Percentiles rank a stretch among this genome's conserved stretches.
Conservation (phyloP, 148 eudicot genomes). For the Camellia japonica region DNA sequence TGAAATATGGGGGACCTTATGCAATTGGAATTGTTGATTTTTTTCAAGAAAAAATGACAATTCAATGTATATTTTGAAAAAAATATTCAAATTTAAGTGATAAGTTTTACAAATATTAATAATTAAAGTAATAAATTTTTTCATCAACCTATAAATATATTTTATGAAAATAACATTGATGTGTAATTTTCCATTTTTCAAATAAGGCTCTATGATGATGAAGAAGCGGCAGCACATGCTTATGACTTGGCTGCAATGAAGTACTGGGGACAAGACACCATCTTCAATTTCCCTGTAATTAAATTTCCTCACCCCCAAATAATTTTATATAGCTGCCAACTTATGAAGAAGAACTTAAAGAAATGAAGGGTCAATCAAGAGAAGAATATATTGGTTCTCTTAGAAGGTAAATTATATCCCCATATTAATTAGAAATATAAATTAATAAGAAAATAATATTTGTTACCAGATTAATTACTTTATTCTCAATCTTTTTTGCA, state of each 20-base stretch:
- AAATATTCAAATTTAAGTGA: too few species aligned
- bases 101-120: too few species aligned
- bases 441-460: too few species aligned
- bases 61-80: too few species aligned
- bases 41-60: too few species aligned
- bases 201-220: slow-evolving; percentile 84
- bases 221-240: slow-evolving; percentile 82
- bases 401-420: slow-evolving; percentile 42
- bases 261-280: slow-evolving; percentile 80
- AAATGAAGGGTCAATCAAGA: slow-evolving; percentile 67
- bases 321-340: slow-evolving; percentile 36
- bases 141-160: too few species aligned
- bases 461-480: not conserved
- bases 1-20: too few species aligned
- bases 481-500: slow-evolving; percentile 20
- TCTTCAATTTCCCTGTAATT: slow-evolving; percentile 67
- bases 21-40: too few species aligned
- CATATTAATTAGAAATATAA: not conserved
- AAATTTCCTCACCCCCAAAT: not conserved
- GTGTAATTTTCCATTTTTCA: too few species aligned
- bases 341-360: slow-evolving; percentile 62
- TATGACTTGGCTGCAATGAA: slow-evolving; percentile 92
- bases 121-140: too few species aligned
- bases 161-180: too few species aligned
- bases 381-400: slow-evolving; percentile 84